Evolutionary conservation across 202 grass and related monocot species (phyloP).

Genomic region (Brachypodium distachyon): DNA sequence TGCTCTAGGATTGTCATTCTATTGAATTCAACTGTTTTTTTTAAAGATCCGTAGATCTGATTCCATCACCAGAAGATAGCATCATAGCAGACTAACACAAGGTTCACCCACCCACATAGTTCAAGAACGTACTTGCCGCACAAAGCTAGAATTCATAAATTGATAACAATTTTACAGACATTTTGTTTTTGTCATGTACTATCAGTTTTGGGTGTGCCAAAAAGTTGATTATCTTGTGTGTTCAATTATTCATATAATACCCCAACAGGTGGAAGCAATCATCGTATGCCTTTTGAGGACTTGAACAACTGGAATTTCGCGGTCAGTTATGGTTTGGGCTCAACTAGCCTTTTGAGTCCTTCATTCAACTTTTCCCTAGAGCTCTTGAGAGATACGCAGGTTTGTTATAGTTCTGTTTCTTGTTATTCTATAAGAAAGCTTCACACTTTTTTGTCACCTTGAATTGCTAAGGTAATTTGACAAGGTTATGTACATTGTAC

Average conservation of each 20-base stretch:
- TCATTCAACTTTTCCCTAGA: conserved; percentile 80
- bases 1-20: background rate
- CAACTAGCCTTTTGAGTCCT: conserved; percentile 66
- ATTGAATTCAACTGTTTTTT: background rate
- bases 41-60: too few relatives aligned
- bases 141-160: too few relatives aligned
- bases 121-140: too few relatives aligned
- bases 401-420: conserved; percentile 5
- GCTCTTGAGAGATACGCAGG: conserved; percentile 59
- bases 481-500: background rate
- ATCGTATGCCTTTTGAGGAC: conserved; percentile 46
- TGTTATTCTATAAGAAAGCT: background rate
- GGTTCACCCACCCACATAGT: too few relatives aligned
- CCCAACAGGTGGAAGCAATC: conserved; percentile 33
- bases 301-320: conserved; percentile 77
- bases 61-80: too few relatives aligned
- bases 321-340: conserved; percentile 72
- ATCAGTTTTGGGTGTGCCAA: background rate
- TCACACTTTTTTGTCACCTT: background rate
- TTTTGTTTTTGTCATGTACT: conserved; percentile 6
- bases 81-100: too few relatives aligned
- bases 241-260: too few relatives aligned
- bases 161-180: background rate
- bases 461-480: background rate
- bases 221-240: too few relatives aligned